Evolutionary conservation across 768 basidiomycete species (phyloP).

Genomic region (Mycena epipterygia): DNA sequence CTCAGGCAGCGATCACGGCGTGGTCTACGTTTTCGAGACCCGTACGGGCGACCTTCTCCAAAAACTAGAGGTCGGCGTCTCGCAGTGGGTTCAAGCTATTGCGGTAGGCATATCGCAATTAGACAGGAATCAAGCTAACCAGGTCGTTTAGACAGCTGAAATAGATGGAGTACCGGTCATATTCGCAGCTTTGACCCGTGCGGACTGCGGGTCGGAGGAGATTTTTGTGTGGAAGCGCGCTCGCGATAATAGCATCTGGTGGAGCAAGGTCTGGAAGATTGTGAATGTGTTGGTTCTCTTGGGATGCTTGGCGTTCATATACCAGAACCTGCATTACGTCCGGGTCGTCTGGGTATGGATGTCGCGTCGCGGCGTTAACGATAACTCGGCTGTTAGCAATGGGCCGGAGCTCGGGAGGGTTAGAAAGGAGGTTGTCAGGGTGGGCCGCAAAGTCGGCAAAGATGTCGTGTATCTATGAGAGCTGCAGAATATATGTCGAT

Average conservation of each 20-base stretch:
- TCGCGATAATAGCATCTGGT: neutral
- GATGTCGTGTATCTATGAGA: neutral
- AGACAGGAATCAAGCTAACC: neutral
- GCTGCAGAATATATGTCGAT: too few species aligned
- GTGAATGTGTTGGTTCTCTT: neutral
- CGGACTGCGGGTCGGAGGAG: neutral
- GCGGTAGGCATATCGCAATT: too few species aligned
- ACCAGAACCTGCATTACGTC: conserved; percentile 8
- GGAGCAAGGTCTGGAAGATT: neutral
- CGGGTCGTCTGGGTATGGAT: neutral
- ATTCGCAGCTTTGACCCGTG: neutral
- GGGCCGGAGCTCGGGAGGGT: too few species aligned
- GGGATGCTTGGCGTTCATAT: conserved; percentile 5
- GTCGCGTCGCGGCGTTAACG: neutral
- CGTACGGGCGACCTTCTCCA: neutral
- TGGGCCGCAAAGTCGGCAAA: neutral
- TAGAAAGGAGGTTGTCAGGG: neutral
- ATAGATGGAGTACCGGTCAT: too few species aligned
- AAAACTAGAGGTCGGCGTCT: neutral
- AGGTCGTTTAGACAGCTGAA: neutral
- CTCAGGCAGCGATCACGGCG: too few species aligned
- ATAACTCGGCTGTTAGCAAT: neutral
- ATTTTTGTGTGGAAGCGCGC: too few species aligned
- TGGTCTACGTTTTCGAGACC: too few species aligned
- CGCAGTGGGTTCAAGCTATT: too few species aligned